Evolutionary conservation across 2,329 filamentous ascomycete species (phyloP), one percentile per base, ranked within the genome.

Genomic region (Plenodomus lindquistii): DNA sequence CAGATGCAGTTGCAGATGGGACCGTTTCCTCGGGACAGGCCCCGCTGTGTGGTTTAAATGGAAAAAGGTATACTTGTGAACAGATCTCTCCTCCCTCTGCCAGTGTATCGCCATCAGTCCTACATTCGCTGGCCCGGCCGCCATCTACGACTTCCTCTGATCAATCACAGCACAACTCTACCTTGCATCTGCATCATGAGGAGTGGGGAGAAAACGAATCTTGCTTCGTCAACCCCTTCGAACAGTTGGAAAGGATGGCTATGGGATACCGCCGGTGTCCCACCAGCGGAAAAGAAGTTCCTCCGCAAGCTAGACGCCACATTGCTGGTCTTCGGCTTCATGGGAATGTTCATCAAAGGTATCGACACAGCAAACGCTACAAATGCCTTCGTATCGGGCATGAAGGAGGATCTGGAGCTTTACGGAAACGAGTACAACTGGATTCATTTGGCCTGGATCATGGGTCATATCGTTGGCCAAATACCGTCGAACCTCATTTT

Each of bases 361-460:
- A 55, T 65, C 31, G 61, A 65, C 36, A 57, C 57, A 2, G 59
- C 47, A 16, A 63, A 65, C 21, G 58, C 63, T 17, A 61, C 56
- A 34, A 62, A 62, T 38, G 62, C 62, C 9, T 65, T 62, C 16
- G 60, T 65, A 11, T 64, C 59, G 5, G 62, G 62, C 21, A 65
- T 65, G 62, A 63, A 65, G 21, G 62, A 65, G 29, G 62, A 64
- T 15, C 59, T 65, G 9, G 40, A 47, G 13, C 53, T 63, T 17
- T 59, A 56, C 21, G 56, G 58, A 2, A 62, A 57, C 20, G 44
- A 65, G 15, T 61, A 57, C 46, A 64, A 65, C 43, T 79, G 77
- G 45, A 77, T 80, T 65, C 71, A 81, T 36, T 77, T 81, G 0
- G 77, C 75, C n/a, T 86, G 83, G 74, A 85, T 81, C 0, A 75